Conservation (phyloP, 352 stramenopile genomes). For the Globisporangium apiculatum region DNA sequence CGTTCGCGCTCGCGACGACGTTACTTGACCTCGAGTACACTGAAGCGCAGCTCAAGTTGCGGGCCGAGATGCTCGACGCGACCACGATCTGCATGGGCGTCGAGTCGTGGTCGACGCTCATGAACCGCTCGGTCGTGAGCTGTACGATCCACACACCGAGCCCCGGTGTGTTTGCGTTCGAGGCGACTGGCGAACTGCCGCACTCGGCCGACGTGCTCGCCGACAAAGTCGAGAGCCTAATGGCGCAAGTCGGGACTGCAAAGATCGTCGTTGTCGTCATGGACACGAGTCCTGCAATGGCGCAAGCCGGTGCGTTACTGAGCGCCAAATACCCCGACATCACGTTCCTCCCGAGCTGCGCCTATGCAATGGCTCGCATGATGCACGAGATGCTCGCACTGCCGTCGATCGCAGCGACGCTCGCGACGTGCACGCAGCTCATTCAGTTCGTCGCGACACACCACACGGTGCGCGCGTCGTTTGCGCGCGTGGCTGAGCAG, state of each 20-base stretch:
- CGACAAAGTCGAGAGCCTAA: constrained; percentile 51
- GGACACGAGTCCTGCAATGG: constrained; percentile 49
- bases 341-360: constrained; percentile 58
- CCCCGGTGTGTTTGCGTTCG: constrained; percentile 45
- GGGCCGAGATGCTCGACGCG: constrained; percentile 45
- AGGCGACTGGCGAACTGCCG: constrained; percentile 41
- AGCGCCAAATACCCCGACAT: constrained; percentile 49
- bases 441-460: constrained; percentile 38
- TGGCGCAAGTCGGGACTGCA: constrained; percentile 46
- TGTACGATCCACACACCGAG: constrained; percentile 49
- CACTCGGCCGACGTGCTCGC: constrained; percentile 41
- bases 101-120: constrained; percentile 35
- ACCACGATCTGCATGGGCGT: constrained; percentile 41
- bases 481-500: constrained; percentile 28
- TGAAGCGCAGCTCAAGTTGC: constrained; percentile 48
- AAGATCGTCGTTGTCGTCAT: constrained; percentile 54
- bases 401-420: constrained; percentile 26
- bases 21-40: constrained; percentile 58
- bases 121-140: constrained; percentile 42
- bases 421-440: constrained; percentile 36
- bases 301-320: constrained; percentile 35
- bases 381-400: constrained; percentile 48
- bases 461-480: constrained; percentile 31
- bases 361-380: constrained; percentile 50
- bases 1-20: constrained; percentile 37